Evolutionary conservation across 495 filamentous ascomycete species (phyloP), one percentile per base, ranked within the genome.

Genomic region (Talaromyces liani): DNA sequence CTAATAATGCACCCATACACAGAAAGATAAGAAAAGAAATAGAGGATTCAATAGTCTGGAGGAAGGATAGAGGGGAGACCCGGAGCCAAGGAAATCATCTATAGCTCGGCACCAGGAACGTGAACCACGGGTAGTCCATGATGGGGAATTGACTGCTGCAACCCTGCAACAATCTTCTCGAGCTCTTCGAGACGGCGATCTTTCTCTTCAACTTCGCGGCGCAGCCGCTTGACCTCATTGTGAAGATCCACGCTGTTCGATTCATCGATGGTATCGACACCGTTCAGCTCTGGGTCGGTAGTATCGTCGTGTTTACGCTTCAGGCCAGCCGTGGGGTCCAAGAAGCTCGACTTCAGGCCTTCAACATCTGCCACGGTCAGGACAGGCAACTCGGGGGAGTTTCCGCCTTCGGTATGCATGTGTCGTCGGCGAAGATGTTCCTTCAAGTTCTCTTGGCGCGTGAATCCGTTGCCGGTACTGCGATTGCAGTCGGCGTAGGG

Each of bases 401-500:
- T 58, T 39, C 67, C 69, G 25, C 77, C 78, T 45, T 82, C 81
- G 4, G 77, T 75, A 60, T 80, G 78, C 78, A 80, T 79, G 74
- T 93, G 92, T 16, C 93, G 90, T n/a, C 92, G 85, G 14, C 92
- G 86, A 16, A 96, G 77, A 72, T 97, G 93, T 73, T 97, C 93
- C 66, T 91, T 89, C 20, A 96, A 80, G 69, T 97, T 97, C 75
- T 96, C 93, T 65, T 90, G 87, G 24, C 93, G 85, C 33, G 91
- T 91, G 71, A 97, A 97, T 1, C 90, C 91, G 61, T 80, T 77
- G 61, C 90, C 91, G 1, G 82, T 84, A 75, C 89, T 89, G 20
- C 93, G 88, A 75, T 96, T 96, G 80, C 93, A 97, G 73, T 91
- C 90, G 53, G 75, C 65, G 68, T 92, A 87, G 0, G 92, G 92